Conservation (phyloP, 2,329 filamentous ascomycete species). For the Neonectria hederae region DNA sequence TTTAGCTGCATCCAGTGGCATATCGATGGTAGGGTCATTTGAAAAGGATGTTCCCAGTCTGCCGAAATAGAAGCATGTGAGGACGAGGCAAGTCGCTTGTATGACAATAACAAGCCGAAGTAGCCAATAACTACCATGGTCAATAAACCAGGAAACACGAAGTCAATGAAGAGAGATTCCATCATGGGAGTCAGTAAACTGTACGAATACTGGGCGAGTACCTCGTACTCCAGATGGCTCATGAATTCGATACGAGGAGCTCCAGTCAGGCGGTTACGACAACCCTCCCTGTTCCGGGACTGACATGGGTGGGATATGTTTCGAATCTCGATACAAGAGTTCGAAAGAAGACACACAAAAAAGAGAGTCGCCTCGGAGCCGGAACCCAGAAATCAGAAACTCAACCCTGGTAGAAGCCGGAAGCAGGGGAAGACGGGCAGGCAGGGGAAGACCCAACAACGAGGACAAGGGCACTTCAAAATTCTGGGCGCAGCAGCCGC, state of each 20-base stretch:
- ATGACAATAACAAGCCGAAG: background rate
- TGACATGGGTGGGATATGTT: background rate
- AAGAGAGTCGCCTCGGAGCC: background rate
- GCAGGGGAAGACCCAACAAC: background rate
- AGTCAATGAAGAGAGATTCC: background rate
- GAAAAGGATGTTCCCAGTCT: background rate
- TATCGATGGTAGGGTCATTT: background rate
- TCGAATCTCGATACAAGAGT: conserved; percentile 3
- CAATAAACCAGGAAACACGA: background rate
- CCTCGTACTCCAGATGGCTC: background rate
- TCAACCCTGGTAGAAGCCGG: background rate
- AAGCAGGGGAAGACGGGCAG: background rate
- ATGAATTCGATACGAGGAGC: background rate
- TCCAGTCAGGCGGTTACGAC: background rate
- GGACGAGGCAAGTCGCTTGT: background rate
- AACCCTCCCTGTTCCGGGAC: background rate
- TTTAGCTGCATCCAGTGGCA: background rate
- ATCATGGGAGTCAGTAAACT: background rate
- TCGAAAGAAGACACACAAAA: conserved; percentile 14
- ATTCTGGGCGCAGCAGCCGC: conserved; percentile 35
- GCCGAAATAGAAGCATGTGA: conserved; percentile 12
- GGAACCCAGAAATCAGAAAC: background rate
- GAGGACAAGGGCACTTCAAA: conserved; percentile 18
- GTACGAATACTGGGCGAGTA: background rate
- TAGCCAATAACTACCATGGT: background rate